These are phyloP conservation scores for Zygosaccharomyces gambellarensis DNA, from an alignment of 805 yeast genomes.

Conservation along the genomic window DNA sequence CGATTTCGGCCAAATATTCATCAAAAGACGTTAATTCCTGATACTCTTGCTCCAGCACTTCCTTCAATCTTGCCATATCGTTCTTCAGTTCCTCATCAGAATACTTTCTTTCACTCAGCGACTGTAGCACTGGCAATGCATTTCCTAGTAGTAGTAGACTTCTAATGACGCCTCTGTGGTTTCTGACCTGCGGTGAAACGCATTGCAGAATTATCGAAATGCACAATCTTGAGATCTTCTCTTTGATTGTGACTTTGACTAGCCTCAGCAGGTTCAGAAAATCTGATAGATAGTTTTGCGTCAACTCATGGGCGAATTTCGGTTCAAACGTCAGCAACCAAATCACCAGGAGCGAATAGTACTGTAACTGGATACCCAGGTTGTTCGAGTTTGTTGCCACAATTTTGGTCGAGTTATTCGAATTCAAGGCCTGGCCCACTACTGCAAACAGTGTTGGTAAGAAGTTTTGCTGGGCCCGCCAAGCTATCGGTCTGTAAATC, in stretches of 20 bases:
- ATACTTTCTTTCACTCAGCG: conserved; percentile 82
- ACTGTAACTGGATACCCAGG: conserved; percentile 73
- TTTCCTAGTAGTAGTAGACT: conserved; percentile 67
- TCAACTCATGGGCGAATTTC: conserved; percentile 46
- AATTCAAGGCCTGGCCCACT: conserved; percentile 37
- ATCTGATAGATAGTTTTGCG: conserved; percentile 50
- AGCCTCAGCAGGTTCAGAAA: conserved; percentile 42
- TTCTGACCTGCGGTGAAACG: conserved; percentile 37
- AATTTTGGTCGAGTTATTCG: conserved; percentile 29
- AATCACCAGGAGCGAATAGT: conserved; percentile 66
- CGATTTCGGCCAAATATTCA: conserved; percentile 81
- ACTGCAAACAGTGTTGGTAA: conserved; percentile 49
- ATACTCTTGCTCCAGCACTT: conserved; percentile 64
- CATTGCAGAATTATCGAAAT: conserved; percentile 67
- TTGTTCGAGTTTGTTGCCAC: conserved; percentile 36
- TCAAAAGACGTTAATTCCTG: conserved; percentile 84
- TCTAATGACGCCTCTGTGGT: conserved; percentile 50
- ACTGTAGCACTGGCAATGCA: conserved; percentile 62
- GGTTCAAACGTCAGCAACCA: conserved; percentile 83
- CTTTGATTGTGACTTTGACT: conserved; percentile 81
- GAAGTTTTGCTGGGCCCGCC: conserved; percentile 36
- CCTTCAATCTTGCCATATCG: conserved; percentile 59
- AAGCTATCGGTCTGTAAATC: conserved; percentile 25
- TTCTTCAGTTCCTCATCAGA: conserved; percentile 84
- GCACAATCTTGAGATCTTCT: conserved; percentile 83